A percentile compares a stretch with the other conserved stretches of the same genome.
phyloP scores from a whole-genome alignment of 805 yeast genomes.

The Candida chilensis region DNA sequence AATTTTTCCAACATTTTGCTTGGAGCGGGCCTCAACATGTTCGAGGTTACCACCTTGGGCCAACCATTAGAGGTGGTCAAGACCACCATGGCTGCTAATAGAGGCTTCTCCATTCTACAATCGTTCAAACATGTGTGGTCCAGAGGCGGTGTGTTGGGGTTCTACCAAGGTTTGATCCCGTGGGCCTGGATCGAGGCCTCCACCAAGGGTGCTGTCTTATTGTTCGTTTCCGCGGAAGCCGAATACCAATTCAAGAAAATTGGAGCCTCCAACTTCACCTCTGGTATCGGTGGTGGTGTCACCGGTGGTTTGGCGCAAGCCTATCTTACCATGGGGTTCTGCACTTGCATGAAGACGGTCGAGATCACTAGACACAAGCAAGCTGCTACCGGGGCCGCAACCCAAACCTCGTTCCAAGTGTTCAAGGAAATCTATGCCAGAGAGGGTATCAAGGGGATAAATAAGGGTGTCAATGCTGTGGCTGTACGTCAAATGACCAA shows the following conservation, averaged over 20 bases:
- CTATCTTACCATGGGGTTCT: slow-evolving; percentile 93
- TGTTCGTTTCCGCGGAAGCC: slow-evolving; percentile 88
- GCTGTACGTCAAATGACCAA: slow-evolving; percentile 98
- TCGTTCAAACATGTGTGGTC: slow-evolving; percentile 78
- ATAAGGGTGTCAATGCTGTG: slow-evolving; percentile 97
- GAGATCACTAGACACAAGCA: slow-evolving; percentile 91
- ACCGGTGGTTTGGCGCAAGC: slow-evolving; percentile 96
- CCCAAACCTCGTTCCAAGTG: slow-evolving; percentile 74
- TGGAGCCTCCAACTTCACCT: slow-evolving; percentile 63
- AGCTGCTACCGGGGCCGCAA: slow-evolving; percentile 56
- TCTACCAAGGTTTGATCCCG: slow-evolving; percentile 95
- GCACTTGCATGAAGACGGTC: slow-evolving; percentile 98
- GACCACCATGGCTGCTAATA: slow-evolving; percentile 98
- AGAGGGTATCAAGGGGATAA: slow-evolving; percentile 92
- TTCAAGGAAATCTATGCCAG: slow-evolving; percentile 74
- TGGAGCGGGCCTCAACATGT: slow-evolving; percentile 89
- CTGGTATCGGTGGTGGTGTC: slow-evolving; percentile 95
- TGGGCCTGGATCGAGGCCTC: slow-evolving; percentile 99
- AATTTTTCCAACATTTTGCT: slow-evolving; percentile 82
- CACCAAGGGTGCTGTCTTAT: slow-evolving; percentile 94
- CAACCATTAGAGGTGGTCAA: slow-evolving; percentile 95
- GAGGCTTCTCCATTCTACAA: slow-evolving; percentile 56
- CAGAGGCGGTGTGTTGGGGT: slow-evolving; percentile 87
- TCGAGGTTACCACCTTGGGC: slow-evolving; percentile 91
- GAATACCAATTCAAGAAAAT: slow-evolving; percentile 64